phyloP scores from a whole-genome alignment of 2,329 filamentous ascomycete species.

The Fusarium robinianum region DNA sequence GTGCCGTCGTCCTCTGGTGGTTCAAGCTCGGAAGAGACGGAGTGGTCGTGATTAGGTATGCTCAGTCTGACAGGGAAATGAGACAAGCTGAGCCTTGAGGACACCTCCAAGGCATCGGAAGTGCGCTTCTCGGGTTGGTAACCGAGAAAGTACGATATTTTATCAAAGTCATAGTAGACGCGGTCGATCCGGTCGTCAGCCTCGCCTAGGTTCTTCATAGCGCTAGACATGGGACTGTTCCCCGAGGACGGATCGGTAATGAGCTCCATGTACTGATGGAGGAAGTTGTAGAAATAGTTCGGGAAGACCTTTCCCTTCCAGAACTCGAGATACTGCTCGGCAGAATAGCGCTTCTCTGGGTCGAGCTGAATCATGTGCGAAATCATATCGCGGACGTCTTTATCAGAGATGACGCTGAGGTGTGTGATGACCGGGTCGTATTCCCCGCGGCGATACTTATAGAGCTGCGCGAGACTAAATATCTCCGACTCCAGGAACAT shows the following conservation, averaged over 20 bases:
- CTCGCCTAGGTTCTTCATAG: conserved; percentile 74
- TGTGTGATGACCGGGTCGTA: conserved; percentile 85
- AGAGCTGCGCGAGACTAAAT: conserved; percentile 96
- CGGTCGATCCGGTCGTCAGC: conserved; percentile 93
- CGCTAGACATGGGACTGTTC: conserved; percentile 70
- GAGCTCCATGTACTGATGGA: conserved; percentile 96
- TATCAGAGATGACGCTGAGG: conserved; percentile 84
- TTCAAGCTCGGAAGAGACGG: conserved; percentile 62
- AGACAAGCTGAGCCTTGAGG: conserved; percentile 56
- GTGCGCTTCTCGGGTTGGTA: conserved; percentile 61
- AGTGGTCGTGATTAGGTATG: conserved; percentile 82
- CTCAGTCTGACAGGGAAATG: conserved; percentile 83
- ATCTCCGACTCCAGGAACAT: conserved; percentile 93
- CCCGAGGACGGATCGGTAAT: conserved; percentile 90
- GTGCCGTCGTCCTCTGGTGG: conserved; percentile 82
- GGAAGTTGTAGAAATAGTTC: conserved; percentile 94
- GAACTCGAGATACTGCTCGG: conserved; percentile 90
- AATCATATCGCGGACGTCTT: conserved; percentile 85
- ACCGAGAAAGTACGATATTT: conserved; percentile 92
- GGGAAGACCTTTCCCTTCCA: conserved; percentile 94
- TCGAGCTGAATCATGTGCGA: conserved; percentile 96
- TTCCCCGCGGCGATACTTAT: conserved; percentile 89
- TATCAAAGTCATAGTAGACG: conserved; percentile 94
- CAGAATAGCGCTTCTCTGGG: conserved; percentile 87
- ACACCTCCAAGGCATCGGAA: conserved; percentile 33